Conservation (phyloP, 2,329 filamentous ascomycete species). For the Dactylella cylindrospora region DNA sequence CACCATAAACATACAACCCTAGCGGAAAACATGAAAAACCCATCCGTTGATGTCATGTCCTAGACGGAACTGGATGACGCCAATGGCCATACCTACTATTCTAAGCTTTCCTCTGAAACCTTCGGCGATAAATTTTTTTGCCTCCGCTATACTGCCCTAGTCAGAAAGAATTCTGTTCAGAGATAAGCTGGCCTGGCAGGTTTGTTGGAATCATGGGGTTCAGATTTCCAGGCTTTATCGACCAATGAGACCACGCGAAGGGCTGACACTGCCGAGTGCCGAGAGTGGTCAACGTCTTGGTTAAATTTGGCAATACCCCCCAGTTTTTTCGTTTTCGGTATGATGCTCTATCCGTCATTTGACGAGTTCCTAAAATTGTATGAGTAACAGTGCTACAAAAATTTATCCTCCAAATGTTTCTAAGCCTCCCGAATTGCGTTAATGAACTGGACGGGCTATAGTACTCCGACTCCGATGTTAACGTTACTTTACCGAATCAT, state of each 20-base stretch:
- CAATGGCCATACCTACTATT: slow-evolving; percentile 11
- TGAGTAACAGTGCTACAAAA: too few species aligned
- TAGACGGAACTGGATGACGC: slow-evolving; percentile 7
- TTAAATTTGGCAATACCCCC: too few species aligned
- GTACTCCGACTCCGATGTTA: too few species aligned
- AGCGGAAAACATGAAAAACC: slow-evolving; percentile 4
- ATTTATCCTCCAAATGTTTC: too few species aligned
- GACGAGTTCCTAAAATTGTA: too few species aligned
- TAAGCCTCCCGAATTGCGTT: too few species aligned
- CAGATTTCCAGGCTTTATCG: background rate
- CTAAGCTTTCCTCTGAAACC: slow-evolving; percentile 28
- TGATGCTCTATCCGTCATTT: too few species aligned
- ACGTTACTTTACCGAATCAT: too few species aligned
- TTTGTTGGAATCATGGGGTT: background rate
- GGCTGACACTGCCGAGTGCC: slow-evolving; percentile 38
- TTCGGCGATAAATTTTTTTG: slow-evolving; percentile 22
- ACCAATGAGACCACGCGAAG: background rate
- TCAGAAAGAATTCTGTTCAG: background rate
- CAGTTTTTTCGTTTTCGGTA: too few species aligned
- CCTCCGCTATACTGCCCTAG: background rate
- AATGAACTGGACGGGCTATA: too few species aligned
- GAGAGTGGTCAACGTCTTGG: too few species aligned
- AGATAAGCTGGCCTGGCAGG: too few species aligned
- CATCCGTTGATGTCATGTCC: slow-evolving; percentile 39
- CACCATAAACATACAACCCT: slow-evolving; percentile 1